Evolutionary conservation across 1,284 basidiomycete genomes (phyloP).

Genomic region (Trichosporon faecale): DNA sequence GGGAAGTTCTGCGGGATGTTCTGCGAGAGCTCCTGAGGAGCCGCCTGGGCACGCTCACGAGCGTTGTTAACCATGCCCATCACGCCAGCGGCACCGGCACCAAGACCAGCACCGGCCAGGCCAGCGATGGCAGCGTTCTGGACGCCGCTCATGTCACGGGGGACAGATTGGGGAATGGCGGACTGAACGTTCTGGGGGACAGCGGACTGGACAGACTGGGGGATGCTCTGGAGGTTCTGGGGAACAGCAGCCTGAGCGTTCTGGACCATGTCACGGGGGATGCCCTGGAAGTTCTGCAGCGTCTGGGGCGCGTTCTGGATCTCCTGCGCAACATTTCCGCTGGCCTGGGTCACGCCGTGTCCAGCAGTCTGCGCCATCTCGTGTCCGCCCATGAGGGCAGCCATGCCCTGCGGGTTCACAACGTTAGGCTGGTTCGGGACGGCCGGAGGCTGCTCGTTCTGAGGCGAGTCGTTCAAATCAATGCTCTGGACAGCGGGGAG

Average conservation of each 20-base stretch:
- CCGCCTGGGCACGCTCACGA: not conserved
- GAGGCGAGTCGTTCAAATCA: conserved; percentile 2
- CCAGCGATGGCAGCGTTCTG: not conserved
- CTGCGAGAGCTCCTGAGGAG: not conserved
- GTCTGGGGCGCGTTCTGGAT: not conserved
- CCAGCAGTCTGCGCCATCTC: not conserved
- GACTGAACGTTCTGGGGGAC: not conserved
- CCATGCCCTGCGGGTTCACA: not conserved
- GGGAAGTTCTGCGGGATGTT: not conserved
- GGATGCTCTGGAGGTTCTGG: not conserved
- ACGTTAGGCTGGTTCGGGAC: not conserved
- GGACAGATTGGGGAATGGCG: not conserved
- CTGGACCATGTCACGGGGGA: not conserved
- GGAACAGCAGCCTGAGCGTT: not conserved
- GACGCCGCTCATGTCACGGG: not conserved
- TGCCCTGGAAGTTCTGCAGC: not conserved
- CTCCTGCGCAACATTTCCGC: not conserved
- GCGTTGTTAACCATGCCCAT: not conserved
- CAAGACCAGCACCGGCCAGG: not conserved
- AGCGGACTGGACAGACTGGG: not conserved
- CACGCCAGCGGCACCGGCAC: conserved; percentile 9
- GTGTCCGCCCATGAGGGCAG: not conserved
- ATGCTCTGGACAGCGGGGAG: conserved; percentile 1
- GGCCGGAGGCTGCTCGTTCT: not conserved
- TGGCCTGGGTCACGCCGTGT: not conserved